A percentile compares a stretch with the other conserved stretches of the same genome.
Evolutionary conservation across 306 rosid species (phyloP).

Genomic region (Dalbergia cochinchinensis): DNA sequence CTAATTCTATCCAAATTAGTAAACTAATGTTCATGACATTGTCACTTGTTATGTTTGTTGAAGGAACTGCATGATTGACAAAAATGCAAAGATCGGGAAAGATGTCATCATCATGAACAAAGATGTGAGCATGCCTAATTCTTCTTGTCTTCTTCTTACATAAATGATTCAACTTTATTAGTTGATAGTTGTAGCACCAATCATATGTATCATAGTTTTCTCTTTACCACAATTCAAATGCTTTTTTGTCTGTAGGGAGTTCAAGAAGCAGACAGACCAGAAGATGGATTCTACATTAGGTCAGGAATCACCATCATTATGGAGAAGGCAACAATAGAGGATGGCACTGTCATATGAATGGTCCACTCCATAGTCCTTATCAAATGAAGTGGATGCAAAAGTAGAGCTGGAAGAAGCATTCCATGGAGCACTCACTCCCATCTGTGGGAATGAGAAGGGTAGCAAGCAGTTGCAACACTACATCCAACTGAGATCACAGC

Average conservation of each 20-base stretch:
- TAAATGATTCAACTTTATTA: constrained; percentile 27
- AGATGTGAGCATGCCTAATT: constrained; percentile 66
- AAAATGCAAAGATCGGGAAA: constrained; percentile 88
- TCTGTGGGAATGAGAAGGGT: constrained; percentile 28
- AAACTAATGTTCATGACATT: constrained; percentile 29
- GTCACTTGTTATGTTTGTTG: constrained; percentile 39
- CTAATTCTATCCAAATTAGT: not conserved
- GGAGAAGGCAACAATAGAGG: constrained; percentile 82
- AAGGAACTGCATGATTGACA: constrained; percentile 92
- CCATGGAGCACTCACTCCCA: constrained; percentile 15
- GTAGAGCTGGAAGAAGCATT: constrained; percentile 30
- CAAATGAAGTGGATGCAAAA: constrained; percentile 23
- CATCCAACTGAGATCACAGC: constrained; percentile 42
- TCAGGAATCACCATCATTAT: constrained; percentile 73
- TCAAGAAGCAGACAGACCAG: constrained; percentile 84
- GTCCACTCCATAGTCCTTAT: not conserved
- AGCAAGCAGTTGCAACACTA: constrained; percentile 11
- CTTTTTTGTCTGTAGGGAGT: constrained; percentile 62
- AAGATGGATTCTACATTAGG: constrained; percentile 84
- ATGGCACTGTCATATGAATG: constrained; percentile 72
- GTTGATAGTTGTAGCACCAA: constrained; percentile 5
- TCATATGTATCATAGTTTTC: constrained; percentile 24
- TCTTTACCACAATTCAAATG: constrained; percentile 35
- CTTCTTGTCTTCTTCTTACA: constrained; percentile 29
- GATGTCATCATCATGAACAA: constrained; percentile 77